Percentiles rank a stretch among this genome's conserved stretches.
Conservation (phyloP, 2,329 filamentous ascomycete genomes). For the Epichloe festucae region DNA sequence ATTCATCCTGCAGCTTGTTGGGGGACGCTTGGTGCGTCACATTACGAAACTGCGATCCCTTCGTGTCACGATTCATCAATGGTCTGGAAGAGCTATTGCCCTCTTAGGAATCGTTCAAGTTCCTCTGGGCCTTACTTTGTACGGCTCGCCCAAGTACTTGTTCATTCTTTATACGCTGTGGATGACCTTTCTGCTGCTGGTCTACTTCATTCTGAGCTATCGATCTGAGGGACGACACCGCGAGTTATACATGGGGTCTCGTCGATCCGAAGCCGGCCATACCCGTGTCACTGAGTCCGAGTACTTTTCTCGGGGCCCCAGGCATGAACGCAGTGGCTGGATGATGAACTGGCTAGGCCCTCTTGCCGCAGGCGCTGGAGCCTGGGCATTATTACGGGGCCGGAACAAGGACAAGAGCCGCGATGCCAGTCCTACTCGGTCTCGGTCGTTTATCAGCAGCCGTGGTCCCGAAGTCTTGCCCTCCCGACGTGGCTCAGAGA, state of each 20-base stretch:
- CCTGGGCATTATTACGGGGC: slow-evolving; percentile 32
- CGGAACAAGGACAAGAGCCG: slow-evolving; percentile 30
- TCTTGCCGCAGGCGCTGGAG: slow-evolving; percentile 37
- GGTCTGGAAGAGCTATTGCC: slow-evolving; percentile 67
- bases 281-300: slow-evolving; percentile 28
- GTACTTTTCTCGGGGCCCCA: slow-evolving; percentile 23
- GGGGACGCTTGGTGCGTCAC: slow-evolving; percentile 52
- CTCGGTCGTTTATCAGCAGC: slow-evolving; percentile 22
- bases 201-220: slow-evolving; percentile 74
- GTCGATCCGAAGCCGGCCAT: slow-evolving; percentile 39
- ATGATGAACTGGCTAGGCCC: slow-evolving; percentile 36
- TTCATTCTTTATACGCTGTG: slow-evolving; percentile 81
- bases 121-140: slow-evolving; percentile 77
- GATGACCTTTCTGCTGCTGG: slow-evolving; percentile 55
- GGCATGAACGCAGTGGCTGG: slow-evolving; percentile 18
- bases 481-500: slow-evolving; percentile 40
- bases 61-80: slow-evolving; percentile 64
- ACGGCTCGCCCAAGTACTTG: slow-evolving; percentile 72
- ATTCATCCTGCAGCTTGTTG: slow-evolving; percentile 57
- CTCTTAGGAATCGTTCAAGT: slow-evolving; percentile 79
- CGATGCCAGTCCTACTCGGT: slow-evolving; percentile 28
- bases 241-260: slow-evolving; percentile 42
- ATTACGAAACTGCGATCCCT: slow-evolving; percentile 36
- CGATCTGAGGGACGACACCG: slow-evolving; percentile 41
- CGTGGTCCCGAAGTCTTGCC: slow-evolving; percentile 36